These are phyloP conservation scores for Acacia crassicarpa DNA, from an alignment of 306 rosid species.

Conservation along the genomic window DNA sequence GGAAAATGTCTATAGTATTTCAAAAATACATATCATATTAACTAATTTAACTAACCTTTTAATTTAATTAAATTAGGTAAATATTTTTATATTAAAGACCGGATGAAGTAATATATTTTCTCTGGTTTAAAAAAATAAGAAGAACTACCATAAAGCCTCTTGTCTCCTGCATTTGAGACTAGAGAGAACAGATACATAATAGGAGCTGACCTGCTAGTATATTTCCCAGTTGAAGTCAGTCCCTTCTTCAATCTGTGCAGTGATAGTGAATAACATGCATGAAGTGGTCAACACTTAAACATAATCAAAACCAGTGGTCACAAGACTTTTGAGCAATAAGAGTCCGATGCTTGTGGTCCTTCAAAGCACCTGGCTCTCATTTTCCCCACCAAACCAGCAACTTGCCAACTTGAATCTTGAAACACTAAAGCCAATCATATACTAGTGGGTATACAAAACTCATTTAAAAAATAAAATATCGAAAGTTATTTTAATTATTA, in stretches of 20 bases:
- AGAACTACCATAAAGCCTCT: too few relatives aligned
- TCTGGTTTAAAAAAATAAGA: too few relatives aligned
- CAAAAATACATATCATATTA: too few relatives aligned
- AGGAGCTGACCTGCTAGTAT: not conserved
- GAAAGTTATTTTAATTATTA: not conserved
- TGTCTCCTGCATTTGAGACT: too few relatives aligned
- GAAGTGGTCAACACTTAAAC: constrained; percentile 67
- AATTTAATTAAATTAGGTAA: too few relatives aligned
- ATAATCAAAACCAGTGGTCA: not conserved
- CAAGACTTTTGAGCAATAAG: not conserved
- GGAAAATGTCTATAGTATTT: too few relatives aligned
- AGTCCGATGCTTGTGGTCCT: not conserved
- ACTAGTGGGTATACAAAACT: not conserved
- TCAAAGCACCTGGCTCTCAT: not conserved
- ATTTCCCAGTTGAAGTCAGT: constrained; percentile 42
- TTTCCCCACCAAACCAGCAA: not conserved
- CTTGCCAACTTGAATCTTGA: not conserved
- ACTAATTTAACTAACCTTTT: too few relatives aligned
- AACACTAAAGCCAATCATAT: not conserved
- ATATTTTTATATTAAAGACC: too few relatives aligned
- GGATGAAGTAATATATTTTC: too few relatives aligned
- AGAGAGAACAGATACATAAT: too few relatives aligned
- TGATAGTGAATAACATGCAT: constrained; percentile 40
- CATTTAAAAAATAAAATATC: too few relatives aligned
- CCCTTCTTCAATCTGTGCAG: constrained; percentile 50